A percentile compares a stretch with the other conserved stretches of the same genome.
Conservation (phyloP, 2,329 filamentous ascomycete genomes). For the Trichoderma koningiopsis region DNA sequence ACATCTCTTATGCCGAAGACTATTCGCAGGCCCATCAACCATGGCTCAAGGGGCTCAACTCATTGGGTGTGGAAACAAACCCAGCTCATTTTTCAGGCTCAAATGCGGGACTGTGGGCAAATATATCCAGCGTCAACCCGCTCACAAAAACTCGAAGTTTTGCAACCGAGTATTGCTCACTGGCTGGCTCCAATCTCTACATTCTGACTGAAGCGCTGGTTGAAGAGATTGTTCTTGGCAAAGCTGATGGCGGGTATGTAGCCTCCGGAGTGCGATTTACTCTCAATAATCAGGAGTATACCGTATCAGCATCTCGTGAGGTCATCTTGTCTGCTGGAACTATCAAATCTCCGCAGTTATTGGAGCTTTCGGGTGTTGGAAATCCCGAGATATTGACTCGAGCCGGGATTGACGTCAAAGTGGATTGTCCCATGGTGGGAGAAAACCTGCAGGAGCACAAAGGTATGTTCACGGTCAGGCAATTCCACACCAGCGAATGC, state of each 20-base stretch:
- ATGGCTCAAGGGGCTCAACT: constrained; percentile 52
- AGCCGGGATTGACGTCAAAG: constrained; percentile 43
- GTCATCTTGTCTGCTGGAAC: constrained; percentile 62
- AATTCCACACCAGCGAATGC: neutral
- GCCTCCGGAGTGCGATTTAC: constrained; percentile 41
- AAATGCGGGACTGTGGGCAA: constrained; percentile 52
- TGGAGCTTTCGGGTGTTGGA: constrained; percentile 65
- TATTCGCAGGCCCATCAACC: constrained; percentile 46
- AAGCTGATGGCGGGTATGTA: constrained; percentile 25
- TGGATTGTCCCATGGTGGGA: constrained; percentile 49
- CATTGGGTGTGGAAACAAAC: constrained; percentile 44
- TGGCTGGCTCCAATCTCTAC: constrained; percentile 46
- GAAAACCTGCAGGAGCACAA: constrained; percentile 53
- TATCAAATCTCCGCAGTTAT: constrained; percentile 58
- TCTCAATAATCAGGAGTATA: constrained; percentile 41
- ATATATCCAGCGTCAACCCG: constrained; percentile 52
- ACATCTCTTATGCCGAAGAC: constrained; percentile 48
- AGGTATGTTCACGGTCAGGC: constrained; percentile 30
- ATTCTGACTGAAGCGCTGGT: constrained; percentile 39
- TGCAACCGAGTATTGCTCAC: constrained; percentile 48
- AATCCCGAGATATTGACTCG: constrained; percentile 40
- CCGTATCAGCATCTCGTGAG: constrained; percentile 49
- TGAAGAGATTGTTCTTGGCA: constrained; percentile 34
- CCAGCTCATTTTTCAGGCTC: constrained; percentile 53
- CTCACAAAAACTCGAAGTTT: constrained; percentile 52